Base-by-base conservation (phyloP, 108 stramenopile genomes). In the Cylindrotheca closterium region DNA sequence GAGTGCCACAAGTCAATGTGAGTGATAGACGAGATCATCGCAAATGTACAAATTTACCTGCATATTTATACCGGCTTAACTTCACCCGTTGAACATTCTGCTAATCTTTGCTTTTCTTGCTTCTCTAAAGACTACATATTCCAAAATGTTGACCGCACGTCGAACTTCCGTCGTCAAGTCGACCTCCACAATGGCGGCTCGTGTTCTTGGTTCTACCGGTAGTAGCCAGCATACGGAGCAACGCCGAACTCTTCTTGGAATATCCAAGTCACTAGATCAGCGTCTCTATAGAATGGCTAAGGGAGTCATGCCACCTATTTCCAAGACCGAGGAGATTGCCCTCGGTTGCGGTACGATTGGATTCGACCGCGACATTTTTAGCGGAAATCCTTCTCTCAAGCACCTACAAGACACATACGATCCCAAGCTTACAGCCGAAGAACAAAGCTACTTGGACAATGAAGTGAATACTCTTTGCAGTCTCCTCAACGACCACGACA, bases 331-430 rank as follows among this genome's bases (percentile, higher is more conserved):
- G 68, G 89, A 95, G 47, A 94, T 96, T 58, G 97, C 97, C n/a
- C 77, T 98, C 37, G 96, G 95, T 30, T 95, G 94, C 57, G 97
- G 97, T 27, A 96, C 97, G 29, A 95, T 98, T 74, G 98, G 98
- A 34, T 98, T 98, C 71, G 98, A 98, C 60, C 86, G 95, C 8
- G 96, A 98, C 30, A 89, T 98, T 55, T 98, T 97, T 80, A 74
- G 80, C 34, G 98, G 98, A 30, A 83, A 69, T 22, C 96, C 98
- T 2, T 87, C 87, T 53, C 81, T 98, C 58, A 67, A 94, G 69
- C 62, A 91, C 18, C 83, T 98, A 22, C 75, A 96, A 55, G 83
- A 94, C 47, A 96, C 95, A 32, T 98, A 97, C 80, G 30, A 80
- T 34, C 88, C 91, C 52, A 76, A 83, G 46, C 51, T 91, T 30